phyloP scores from a whole-genome alignment of 768 basidiomycete species.

The Tulasnella sp. region DNA sequence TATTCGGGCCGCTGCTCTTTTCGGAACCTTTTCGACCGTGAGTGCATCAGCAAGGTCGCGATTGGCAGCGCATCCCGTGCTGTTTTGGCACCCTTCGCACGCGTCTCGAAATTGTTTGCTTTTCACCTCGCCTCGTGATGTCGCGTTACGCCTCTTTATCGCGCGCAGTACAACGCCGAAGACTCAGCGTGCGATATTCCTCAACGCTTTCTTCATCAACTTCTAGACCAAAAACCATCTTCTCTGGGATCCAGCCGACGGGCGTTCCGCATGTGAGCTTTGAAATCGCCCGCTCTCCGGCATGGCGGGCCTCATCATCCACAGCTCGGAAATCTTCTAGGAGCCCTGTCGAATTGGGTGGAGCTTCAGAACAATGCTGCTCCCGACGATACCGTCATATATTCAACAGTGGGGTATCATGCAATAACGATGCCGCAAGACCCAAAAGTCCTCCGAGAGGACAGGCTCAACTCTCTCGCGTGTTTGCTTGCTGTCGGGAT shows the following conservation, averaged over 20 bases:
- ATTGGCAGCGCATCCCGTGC: background rate
- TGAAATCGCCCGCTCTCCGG: background rate
- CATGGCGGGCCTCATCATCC: background rate
- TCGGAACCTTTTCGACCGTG: background rate
- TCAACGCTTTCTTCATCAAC: background rate
- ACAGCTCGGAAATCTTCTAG: constrained; percentile 91
- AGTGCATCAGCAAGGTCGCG: background rate
- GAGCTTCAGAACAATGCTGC: constrained; percentile 61
- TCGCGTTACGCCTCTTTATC: background rate
- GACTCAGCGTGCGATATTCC: background rate
- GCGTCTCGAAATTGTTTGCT: background rate
- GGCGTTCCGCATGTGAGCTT: constrained; percentile 77
- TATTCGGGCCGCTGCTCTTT: background rate
- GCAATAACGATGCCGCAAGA: constrained; percentile 90
- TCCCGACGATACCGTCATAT: constrained; percentile 63
- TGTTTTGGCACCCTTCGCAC: background rate
- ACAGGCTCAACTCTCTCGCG: constrained; percentile 66
- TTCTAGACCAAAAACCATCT: constrained; percentile 43
- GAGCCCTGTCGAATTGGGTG: constrained; percentile 88
- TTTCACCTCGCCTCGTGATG: background rate
- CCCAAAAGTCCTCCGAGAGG: constrained; percentile 55
- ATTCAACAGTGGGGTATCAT: constrained; percentile 91
- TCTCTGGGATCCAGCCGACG: constrained; percentile 93
- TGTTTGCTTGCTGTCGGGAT: constrained; percentile 81
- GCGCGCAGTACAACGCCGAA: background rate